Percentiles rank a stretch among this genome's conserved stretches.
phyloP scores from a whole-genome alignment of 164 flowering plant species.

The Nymphaea thermarum region DNA sequence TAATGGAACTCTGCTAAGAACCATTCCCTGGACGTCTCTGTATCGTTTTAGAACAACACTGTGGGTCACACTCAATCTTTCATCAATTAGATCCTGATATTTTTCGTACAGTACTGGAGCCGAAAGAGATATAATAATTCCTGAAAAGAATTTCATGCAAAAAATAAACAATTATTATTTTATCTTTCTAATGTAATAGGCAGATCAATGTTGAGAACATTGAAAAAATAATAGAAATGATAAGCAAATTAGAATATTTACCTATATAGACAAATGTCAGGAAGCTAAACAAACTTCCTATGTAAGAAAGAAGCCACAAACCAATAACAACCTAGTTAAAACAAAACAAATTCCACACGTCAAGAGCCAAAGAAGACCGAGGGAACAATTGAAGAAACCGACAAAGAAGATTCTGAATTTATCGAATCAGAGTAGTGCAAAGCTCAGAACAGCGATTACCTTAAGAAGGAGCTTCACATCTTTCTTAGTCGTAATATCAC shows the following conservation, averaged over 20 bases:
- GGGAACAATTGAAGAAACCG: not conserved
- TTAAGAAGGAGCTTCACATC: conserved; percentile 39
- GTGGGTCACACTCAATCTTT: conserved; percentile 29
- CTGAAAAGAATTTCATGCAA: conserved; percentile 20
- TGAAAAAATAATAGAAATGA: not conserved
- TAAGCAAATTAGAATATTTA: conserved; percentile 19
- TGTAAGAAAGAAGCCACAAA: conserved; percentile 49
- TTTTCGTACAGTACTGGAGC: conserved; percentile 64
- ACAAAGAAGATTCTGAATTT: too few relatives aligned
- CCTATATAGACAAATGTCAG: conserved; percentile 67
- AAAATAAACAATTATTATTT: too few relatives aligned
- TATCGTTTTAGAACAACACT: conserved; percentile 28
- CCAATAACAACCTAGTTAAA: conserved; percentile 36
- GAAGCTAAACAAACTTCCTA: conserved; percentile 72
- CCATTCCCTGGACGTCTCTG: conserved; percentile 36
- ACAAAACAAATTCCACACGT: not conserved
- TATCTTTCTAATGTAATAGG: too few relatives aligned
- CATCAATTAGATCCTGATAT: conserved; percentile 58
- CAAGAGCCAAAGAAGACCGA: not conserved
- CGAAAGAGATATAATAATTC: conserved; percentile 51
- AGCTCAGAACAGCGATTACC: conserved; percentile 23
- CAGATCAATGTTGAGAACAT: not conserved
- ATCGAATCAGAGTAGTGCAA: not conserved
- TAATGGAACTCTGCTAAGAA: conserved; percentile 37
- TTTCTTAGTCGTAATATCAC: conserved; percentile 48